Evolutionary conservation across 192 early-diverging fungal genomes (phyloP).

Genomic region (Mortierella antarctica): DNA sequence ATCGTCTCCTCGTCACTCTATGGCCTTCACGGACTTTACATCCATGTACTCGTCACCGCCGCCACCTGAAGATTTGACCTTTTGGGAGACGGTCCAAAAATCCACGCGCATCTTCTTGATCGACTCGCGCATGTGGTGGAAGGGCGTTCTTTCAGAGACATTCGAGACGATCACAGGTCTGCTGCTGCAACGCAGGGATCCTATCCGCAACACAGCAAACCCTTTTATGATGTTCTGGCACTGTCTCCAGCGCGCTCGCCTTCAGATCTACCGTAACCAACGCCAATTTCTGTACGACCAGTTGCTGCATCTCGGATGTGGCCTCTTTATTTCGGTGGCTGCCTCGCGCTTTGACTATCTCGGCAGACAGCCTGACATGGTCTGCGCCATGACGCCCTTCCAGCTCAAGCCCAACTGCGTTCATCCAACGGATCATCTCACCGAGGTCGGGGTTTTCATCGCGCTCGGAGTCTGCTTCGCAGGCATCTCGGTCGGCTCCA

Average conservation of each 20-base stretch:
- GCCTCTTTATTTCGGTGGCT: constrained; percentile 63
- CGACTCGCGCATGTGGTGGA: constrained; percentile 51
- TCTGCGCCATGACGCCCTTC: constrained; percentile 62
- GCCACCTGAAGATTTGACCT: constrained; percentile 23
- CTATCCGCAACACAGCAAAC: constrained; percentile 60
- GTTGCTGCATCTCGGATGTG: constrained; percentile 65
- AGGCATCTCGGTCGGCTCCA: constrained; percentile 66
- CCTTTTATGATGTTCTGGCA: constrained; percentile 59
- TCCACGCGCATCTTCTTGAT: constrained; percentile 36
- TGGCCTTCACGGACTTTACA: constrained; percentile 34
- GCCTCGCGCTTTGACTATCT: constrained; percentile 62
- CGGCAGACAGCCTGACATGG: constrained; percentile 55
- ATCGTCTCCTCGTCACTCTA: constrained; percentile 31
- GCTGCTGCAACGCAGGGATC: constrained; percentile 34
- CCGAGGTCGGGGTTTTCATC: constrained; percentile 66
- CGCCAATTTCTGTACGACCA: constrained; percentile 62
- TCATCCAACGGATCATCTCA: constrained; percentile 45
- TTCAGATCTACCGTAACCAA: constrained; percentile 64
- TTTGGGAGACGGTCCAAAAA: constrained; percentile 15
- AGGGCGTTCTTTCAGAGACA: constrained; percentile 40
- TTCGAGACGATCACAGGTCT: constrained; percentile 24
- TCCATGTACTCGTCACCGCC: constrained; percentile 41
- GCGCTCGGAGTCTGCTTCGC: constrained; percentile 68
- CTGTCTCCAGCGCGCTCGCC: constrained; percentile 54
- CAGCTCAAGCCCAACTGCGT: constrained; percentile 31